Evolutionary conservation across 441 rosid species (phyloP).

Genomic region (California macrophylla): DNA sequence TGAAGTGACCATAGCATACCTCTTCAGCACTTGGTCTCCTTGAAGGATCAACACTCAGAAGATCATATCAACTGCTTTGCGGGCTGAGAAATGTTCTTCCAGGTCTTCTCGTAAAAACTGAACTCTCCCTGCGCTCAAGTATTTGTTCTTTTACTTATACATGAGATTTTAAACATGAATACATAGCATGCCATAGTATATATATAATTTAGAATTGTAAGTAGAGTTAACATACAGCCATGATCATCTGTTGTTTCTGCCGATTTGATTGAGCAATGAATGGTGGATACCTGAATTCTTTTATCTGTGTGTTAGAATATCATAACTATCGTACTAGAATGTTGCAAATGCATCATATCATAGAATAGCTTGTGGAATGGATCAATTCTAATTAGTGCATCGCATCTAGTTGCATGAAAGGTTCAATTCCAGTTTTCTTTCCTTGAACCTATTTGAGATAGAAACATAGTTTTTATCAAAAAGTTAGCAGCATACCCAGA

Average conservation of each 20-base stretch:
- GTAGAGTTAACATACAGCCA: constrained; percentile 29
- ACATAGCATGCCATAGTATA: not conserved
- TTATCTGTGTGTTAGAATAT: not conserved
- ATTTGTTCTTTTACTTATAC: not conserved
- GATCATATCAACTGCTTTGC: constrained; percentile 53
- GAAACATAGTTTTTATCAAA: not conserved
- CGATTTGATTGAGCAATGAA: constrained; percentile 52
- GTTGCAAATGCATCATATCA: not conserved
- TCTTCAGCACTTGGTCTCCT: constrained; percentile 54
- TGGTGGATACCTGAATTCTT: constrained; percentile 48
- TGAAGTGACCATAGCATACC: constrained; percentile 21
- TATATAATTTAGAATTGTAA: not conserved
- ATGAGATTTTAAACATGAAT: not conserved
- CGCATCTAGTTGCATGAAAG: no score
- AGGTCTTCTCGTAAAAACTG: constrained; percentile 52
- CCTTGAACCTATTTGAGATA: no score
- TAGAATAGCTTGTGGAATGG: not conserved
- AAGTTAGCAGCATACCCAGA: constrained; percentile 36
- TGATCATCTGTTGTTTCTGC: constrained; percentile 63
- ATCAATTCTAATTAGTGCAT: not conserved
- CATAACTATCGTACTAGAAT: not conserved
- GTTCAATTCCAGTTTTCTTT: not conserved
- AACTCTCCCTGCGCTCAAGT: constrained; percentile 43
- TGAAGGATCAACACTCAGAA: constrained; percentile 53
- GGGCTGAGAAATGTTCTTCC: constrained; percentile 55